These are phyloP conservation scores for Lagenaria siceraria DNA, from an alignment of 306 rosid species.

Conservation along the genomic window DNA sequence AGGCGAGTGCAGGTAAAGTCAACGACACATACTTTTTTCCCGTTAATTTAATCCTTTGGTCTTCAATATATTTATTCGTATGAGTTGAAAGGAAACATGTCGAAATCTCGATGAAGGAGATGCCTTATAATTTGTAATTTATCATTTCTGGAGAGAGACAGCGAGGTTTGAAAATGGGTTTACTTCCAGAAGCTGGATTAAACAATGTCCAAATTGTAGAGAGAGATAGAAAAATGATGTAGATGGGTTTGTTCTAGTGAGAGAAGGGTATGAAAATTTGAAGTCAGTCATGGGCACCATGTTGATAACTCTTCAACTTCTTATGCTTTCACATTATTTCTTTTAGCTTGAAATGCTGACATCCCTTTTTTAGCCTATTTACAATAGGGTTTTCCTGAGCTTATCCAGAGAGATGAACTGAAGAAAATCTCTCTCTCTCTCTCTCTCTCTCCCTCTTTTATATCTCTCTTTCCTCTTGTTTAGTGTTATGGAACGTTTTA, in stretches of 20 bases:
- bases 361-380: not conserved
- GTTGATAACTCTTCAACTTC: not conserved
- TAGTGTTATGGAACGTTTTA: slow-evolving; percentile 35
- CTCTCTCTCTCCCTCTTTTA: not conserved
- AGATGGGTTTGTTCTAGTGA: not conserved
- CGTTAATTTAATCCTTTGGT: not conserved
- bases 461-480: not conserved
- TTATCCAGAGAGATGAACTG: not conserved
- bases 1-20: not conserved
- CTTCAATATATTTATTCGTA: not conserved
- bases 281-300: slow-evolving; percentile 5
- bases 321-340: not conserved
- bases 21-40: not conserved
- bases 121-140: not conserved
- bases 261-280: not conserved
- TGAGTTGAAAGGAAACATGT: not conserved
- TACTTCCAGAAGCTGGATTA: not conserved
- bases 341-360: not conserved
- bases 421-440: slow-evolving; percentile 1
- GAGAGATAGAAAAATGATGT: not conserved
- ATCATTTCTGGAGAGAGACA: not conserved
- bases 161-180: not conserved
- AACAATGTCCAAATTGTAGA: not conserved
- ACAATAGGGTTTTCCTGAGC: not conserved
- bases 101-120: not conserved